Evolutionary conservation across 2,329 filamentous ascomycete species (phyloP), one percentile per base, ranked within the genome.

Genomic region (Monosporascus sp.): DNA sequence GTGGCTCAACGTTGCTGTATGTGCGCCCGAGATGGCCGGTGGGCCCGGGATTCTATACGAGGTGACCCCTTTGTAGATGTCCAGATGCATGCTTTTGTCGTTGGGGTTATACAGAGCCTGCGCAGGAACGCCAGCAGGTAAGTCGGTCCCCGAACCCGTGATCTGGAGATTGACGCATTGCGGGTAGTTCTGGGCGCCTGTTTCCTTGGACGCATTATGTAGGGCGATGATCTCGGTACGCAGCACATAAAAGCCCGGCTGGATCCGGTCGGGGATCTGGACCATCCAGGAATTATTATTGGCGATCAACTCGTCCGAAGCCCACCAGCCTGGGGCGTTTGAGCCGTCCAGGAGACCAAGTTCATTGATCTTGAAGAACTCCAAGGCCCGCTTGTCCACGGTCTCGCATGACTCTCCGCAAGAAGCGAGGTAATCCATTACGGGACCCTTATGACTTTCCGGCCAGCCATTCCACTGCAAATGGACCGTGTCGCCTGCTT

Each of bases 101-200:
- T 58, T 49, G 1, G 63, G 60, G 40, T 56, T 54, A 47, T 67
- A 67, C 14, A 67, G 55, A 27, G 58, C 55, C 37, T 58, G 60
- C 7, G 62, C 65, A 1, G 51, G 54, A 6, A 60, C 54, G n/a
- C 65, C 62, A 1, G 41, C 50, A 1, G 64, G 63, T 7, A 54
- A 44, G 11, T 58, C 40, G 6, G 57, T 59, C 7, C 78, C 79
- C 31, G 69, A 68, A 48, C 80, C 78, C 27, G 73, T 78, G 57
- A 85, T 72, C 58, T 79, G 71, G 53, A 86, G 65, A 71, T 86
- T 85, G 67, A 83, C 70, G 64, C 82, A 80, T 59, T 79, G 77
- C 31, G 77, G 77, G 63, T 80, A 80, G 61, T 77, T 75, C 68
- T 80, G 77, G 27, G 76, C 74, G 9, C 76, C 76, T 55, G 72